Base-by-base conservation (phyloP, 208 protist species). In the Crithidia expoeki region DNA sequence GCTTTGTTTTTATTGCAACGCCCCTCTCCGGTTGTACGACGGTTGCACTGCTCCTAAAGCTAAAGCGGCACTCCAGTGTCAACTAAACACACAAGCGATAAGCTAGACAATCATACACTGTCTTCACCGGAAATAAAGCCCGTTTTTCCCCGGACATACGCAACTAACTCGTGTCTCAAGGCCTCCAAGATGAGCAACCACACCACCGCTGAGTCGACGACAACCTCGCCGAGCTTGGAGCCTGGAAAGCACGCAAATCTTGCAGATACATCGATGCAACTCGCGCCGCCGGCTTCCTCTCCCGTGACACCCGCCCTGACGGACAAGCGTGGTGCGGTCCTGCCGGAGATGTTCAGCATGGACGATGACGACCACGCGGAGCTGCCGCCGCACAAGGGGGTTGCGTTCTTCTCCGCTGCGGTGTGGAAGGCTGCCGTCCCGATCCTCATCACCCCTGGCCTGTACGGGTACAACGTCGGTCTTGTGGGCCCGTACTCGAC, bases 381-480 rank as follows among this genome's bases (percentile, higher is more conserved):
- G 6, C 46, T n/a, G 16, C 46, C 17, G 46, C 46, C 9, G 10
- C 46, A 5, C 17, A 21, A 21, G 17, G n/a, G 17, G 9, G 46
- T 21, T n/a, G 7, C 38, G 38, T 23, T 51, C 46, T 51, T 51
- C 46, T 51, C 46, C 23, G 46, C 46, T 21, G 46, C 46, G 16
- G n/a, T 21, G 46, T 51, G 46, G 55, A 75, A 74, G 49, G 53
- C 81, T 74, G 71, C 49, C 19, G 56, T 77, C 16, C 72, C 74
- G 46, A 75, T 68, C 44, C 63, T 82, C 12, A 32, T 58, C 50
- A 40, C 59, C 47, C 38, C 32, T n/a, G n/a, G n/a, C n/a, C 30
- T 86, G 27, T 79, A 74, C 57, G 84, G 84, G 2, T 81, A 77
- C 59, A 62, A 78, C 33, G 78, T 86, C 59, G 84, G 84, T n/a